Evolutionary conservation across 2,329 filamentous ascomycete genomes (phyloP).

Genomic region (Chaetomiaceae sp.): DNA sequence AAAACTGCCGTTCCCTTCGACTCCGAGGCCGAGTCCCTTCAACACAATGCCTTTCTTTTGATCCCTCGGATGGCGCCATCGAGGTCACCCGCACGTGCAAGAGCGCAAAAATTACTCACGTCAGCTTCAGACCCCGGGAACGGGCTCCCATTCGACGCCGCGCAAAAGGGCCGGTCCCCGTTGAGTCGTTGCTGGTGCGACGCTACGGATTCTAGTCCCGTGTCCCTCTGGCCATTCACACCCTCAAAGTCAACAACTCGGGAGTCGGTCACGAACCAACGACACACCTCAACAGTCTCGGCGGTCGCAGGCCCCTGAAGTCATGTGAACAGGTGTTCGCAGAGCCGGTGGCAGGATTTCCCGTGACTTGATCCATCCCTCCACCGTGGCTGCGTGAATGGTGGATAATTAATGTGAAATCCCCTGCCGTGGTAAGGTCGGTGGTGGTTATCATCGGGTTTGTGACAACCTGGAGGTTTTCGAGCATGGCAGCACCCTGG

Average conservation of each 20-base stretch:
- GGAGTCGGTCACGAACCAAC: neutral
- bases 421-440: too few species aligned
- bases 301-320: conserved; percentile 14
- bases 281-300: conserved; percentile 3
- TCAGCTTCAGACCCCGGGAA: conserved; percentile 1
- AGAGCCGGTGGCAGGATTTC: too few species aligned
- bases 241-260: conserved; percentile 1
- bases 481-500: neutral
- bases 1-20: neutral
- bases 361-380: too few species aligned
- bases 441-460: conserved; percentile 7
- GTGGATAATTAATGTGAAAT: too few species aligned
- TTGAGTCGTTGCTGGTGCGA: conserved; percentile 8
- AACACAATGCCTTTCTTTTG: conserved; percentile 6
- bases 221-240: conserved; percentile 10
- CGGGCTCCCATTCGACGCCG: conserved; percentile 1
- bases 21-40: conserved; percentile 2
- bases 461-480: neutral
- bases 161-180: neutral
- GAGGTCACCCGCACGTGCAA: conserved; percentile 2
- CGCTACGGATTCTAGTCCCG: conserved; percentile 1
- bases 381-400: too few species aligned
- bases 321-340: conserved; percentile 17
- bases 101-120: neutral
- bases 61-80: conserved; percentile 6